phyloP scores from a whole-genome alignment of 352 stramenopile species.

The Pythium apleroticum region DNA sequence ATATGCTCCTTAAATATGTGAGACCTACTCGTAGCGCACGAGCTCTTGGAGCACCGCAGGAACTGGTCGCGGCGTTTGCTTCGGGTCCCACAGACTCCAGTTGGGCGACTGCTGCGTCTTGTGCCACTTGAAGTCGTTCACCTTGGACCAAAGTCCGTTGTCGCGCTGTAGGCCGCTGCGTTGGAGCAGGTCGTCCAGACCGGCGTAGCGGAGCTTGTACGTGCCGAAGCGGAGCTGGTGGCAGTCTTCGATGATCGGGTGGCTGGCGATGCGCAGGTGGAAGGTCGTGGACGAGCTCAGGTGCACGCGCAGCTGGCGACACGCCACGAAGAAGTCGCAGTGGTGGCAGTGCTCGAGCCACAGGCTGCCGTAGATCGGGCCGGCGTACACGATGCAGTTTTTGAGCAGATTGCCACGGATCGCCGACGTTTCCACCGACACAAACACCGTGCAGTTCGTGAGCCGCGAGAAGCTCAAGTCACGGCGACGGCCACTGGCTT shows the following conservation, averaged over 20 bases:
- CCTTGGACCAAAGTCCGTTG: slow-evolving; percentile 77
- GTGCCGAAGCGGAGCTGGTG: slow-evolving; percentile 77
- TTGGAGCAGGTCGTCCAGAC: slow-evolving; percentile 61
- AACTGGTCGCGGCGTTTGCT: slow-evolving; percentile 41
- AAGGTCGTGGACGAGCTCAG: slow-evolving; percentile 66
- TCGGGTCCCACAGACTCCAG: slow-evolving; percentile 69
- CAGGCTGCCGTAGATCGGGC: slow-evolving; percentile 79
- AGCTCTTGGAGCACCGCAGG: slow-evolving; percentile 34
- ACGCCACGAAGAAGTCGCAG: slow-evolving; percentile 83
- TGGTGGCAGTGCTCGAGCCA: slow-evolving; percentile 81
- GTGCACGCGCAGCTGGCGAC: slow-evolving; percentile 87
- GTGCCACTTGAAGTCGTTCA: slow-evolving; percentile 94
- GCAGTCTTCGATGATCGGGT: slow-evolving; percentile 92
- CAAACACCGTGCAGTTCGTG: slow-evolving; percentile 67
- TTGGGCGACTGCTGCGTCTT: slow-evolving; percentile 84
- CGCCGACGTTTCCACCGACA: slow-evolving; percentile 69
- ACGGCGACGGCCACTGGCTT: slow-evolving; percentile 34
- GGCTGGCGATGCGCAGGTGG: slow-evolving; percentile 76
- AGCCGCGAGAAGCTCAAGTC: slow-evolving; percentile 77
- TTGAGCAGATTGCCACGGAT: slow-evolving; percentile 69
- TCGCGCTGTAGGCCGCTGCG: slow-evolving; percentile 50
- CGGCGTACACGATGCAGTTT: slow-evolving; percentile 72
- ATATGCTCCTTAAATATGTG: not conserved
- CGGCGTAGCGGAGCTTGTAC: slow-evolving; percentile 67
- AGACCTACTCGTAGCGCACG: slow-evolving; percentile 38